phyloP scores from a whole-genome alignment of 306 rosid genomes.

The Fragaria iinumae region DNA sequence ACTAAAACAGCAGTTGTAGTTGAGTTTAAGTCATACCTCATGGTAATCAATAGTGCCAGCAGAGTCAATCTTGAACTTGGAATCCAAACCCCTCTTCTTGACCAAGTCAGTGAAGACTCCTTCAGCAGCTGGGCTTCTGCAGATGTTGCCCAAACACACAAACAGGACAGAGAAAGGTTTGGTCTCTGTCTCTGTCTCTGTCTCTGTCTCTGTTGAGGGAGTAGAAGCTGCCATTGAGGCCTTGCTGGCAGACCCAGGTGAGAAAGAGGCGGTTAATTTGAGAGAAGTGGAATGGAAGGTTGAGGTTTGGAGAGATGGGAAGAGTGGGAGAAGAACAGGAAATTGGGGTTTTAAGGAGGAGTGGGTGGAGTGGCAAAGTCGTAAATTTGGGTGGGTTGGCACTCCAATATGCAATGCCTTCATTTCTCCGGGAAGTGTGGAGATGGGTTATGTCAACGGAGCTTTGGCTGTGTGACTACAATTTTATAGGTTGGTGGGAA shows the following conservation, averaged over 20 bases:
- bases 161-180: slow-evolving; percentile 72
- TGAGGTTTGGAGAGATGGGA: slow-evolving; percentile 22
- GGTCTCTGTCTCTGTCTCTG: slow-evolving; percentile 31
- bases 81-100: slow-evolving; percentile 54
- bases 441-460: too few relatives aligned
- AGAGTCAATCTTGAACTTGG: slow-evolving; percentile 65
- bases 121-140: slow-evolving; percentile 95
- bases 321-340: slow-evolving; percentile 23
- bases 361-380: slow-evolving; percentile 40
- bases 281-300: slow-evolving; percentile 18
- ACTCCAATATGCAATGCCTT: too few relatives aligned
- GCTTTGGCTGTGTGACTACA: too few relatives aligned
- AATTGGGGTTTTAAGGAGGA: slow-evolving; percentile 22
- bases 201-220: slow-evolving; percentile 33
- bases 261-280: slow-evolving; percentile 19
- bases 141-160: slow-evolving; percentile 86
- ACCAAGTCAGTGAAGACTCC: slow-evolving; percentile 85
- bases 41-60: slow-evolving; percentile 88
- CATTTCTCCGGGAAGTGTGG: too few relatives aligned
- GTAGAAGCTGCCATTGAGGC: slow-evolving; percentile 62
- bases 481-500: too few relatives aligned
- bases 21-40: slow-evolving; percentile 41
- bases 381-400: slow-evolving; percentile 35
- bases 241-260: slow-evolving; percentile 35
- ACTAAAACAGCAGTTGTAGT: background rate